Base-by-base conservation (phyloP, 2,329 filamentous ascomycete genomes). In the Cryphonectria radicalis region DNA sequence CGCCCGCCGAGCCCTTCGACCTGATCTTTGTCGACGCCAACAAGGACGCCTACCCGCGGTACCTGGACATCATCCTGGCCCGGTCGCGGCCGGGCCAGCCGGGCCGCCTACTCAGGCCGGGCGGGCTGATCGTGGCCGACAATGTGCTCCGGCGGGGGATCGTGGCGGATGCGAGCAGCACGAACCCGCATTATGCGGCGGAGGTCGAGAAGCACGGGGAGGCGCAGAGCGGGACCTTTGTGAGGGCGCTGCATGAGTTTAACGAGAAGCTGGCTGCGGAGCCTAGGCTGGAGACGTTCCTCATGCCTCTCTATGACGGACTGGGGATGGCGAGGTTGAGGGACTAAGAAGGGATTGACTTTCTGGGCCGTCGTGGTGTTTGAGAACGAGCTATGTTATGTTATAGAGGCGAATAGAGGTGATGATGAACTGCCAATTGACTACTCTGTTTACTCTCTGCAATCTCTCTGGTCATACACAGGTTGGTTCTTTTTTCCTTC, bases 1-100 rank as follows among this genome's bases (percentile, higher is more conserved):
- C 82, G 72, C 74, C 78, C 70, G 70, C 77, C 50, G 77, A 83
- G 74, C 84, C 86, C 4, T 88, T 85, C 74, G 86, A 88, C 76
- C 77, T 87, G 62, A 81, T 88, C 76, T 88, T 88, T 76, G 82
- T 88, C 72, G 86, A 88, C 70, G 86, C 86, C 35, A 81, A 88
- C 70, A 88, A 88, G 78, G 78, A 81, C 0, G 84, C 83, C n/a
- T 87, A 88, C 75, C 82, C 83, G 0, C 76, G 75, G 8, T 88
- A 88, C 76, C 79, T 88, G 53, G 76, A 78, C 28, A 79, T 82
- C 42, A 82, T 88, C 68, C 79, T 88, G 19, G 79, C 78, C 25
- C 76, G 78, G 65, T 88, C 85, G 6, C 76, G 75, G 65, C 81
- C 84, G 1, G 81, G 79, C 2, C 73, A 74, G 7, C 25, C 76